These are phyloP conservation scores for Geotrichum phurueaensis DNA, from an alignment of 1,139 yeast species.

Conservation along the genomic window DNA sequence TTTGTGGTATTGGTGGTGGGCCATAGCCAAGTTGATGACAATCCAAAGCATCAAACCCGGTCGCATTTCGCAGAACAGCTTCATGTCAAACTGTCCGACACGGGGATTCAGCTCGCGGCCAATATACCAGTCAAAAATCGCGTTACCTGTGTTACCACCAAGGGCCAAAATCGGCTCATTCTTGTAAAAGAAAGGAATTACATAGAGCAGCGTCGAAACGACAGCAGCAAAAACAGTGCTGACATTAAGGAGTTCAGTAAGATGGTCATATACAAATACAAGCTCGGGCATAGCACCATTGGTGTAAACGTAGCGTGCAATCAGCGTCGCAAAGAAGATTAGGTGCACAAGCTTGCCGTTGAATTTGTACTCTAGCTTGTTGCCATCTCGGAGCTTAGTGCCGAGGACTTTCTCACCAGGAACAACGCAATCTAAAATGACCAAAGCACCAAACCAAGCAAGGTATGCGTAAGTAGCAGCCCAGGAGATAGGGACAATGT, in stretches of 20 bases:
- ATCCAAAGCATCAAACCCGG: slow-evolving; percentile 93
- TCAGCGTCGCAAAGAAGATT: slow-evolving; percentile 44
- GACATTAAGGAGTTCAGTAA: slow-evolving; percentile 57
- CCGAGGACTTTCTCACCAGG: slow-evolving; percentile 75
- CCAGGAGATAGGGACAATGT: slow-evolving; percentile 23
- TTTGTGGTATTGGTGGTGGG: slow-evolving; percentile 69
- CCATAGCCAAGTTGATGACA: slow-evolving; percentile 67
- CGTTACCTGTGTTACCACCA: slow-evolving; percentile 79
- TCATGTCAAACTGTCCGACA: slow-evolving; percentile 77
- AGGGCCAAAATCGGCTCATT: slow-evolving; percentile 68
- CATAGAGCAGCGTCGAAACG: slow-evolving; percentile 60
- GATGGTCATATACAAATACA: slow-evolving; percentile 63
- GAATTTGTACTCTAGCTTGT: slow-evolving; percentile 63
- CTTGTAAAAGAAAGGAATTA: slow-evolving; percentile 51
- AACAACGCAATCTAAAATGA: slow-evolving; percentile 54
- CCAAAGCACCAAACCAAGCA: slow-evolving; percentile 68
- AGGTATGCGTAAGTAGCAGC: slow-evolving; percentile 59
- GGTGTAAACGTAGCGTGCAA: slow-evolving; percentile 47
- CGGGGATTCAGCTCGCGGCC: slow-evolving; percentile 96
- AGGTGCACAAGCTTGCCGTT: slow-evolving; percentile 64
- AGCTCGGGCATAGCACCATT: slow-evolving; percentile 69
- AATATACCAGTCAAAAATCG: slow-evolving; percentile 88
- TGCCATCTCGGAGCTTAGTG: slow-evolving; percentile 67
- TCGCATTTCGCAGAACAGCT: slow-evolving; percentile 85
- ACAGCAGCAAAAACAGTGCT: slow-evolving; percentile 58